Percentiles rank a stretch among this genome's conserved stretches.
Conservation (phyloP, 768 basidiomycete species). For the Tephrocybe sp. region DNA sequence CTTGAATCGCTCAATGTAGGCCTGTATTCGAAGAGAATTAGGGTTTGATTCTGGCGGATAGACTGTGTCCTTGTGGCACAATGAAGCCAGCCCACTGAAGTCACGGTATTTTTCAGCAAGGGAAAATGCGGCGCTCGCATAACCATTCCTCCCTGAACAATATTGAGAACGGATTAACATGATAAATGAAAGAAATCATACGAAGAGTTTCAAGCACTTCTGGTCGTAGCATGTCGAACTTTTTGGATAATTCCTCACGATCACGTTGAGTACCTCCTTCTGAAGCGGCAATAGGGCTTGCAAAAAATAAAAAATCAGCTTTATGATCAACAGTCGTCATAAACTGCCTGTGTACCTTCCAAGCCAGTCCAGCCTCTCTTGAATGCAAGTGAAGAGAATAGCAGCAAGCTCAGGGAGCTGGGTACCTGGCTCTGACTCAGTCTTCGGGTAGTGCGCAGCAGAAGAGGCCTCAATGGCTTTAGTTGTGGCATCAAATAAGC, state of each 20-base stretch:
- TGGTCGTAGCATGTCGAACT: conserved; percentile 70
- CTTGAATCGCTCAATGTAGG: conserved; percentile 75
- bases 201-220: conserved; percentile 79
- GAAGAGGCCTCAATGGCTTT: conserved; percentile 41
- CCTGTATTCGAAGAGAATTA: conserved; percentile 56
- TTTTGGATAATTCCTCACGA: conserved; percentile 55
- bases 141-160: conserved; percentile 58
- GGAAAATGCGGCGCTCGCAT: conserved; percentile 67
- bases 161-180: conserved; percentile 1
- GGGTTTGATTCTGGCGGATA: conserved; percentile 67
- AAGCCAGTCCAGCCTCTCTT: conserved; percentile 70
- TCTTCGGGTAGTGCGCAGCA: conserved; percentile 23
- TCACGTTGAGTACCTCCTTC: conserved; percentile 54
- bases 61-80: conserved; percentile 70
- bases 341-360: conserved; percentile 56
- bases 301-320: too few species aligned
- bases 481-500: conserved; percentile 68
- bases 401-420: conserved; percentile 68
- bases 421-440: conserved; percentile 36
- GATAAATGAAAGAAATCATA: conserved; percentile 35
- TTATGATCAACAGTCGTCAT: too few species aligned
- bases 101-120: conserved; percentile 88
- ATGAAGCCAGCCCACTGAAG: conserved; percentile 78
- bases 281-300: conserved; percentile 46
- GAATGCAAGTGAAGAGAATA: conserved; percentile 60